phyloP scores from a whole-genome alignment of 139 green algal genomes.

The Klebsormidium nitens region DNA sequence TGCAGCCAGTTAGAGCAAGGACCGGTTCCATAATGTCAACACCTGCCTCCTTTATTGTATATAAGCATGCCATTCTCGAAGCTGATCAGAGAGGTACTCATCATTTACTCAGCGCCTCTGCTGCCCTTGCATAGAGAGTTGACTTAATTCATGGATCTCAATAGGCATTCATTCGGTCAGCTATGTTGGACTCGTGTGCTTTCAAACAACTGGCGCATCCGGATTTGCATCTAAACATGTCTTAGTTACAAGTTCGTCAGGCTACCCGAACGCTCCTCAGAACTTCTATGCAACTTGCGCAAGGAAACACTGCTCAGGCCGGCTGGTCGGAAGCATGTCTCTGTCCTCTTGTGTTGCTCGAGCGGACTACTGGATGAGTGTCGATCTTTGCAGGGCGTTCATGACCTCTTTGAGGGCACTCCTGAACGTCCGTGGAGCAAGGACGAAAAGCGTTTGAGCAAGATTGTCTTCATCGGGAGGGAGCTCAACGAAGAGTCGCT shows the following conservation, averaged over 20 bases:
- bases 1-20: too few species aligned
- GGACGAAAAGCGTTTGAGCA: conserved; percentile 64
- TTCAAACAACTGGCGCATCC: too few species aligned
- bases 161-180: too few species aligned
- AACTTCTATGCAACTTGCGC: not conserved
- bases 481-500: conserved; percentile 81
- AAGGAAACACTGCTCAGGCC: not conserved
- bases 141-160: too few species aligned
- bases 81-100: too few species aligned
- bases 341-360: not conserved
- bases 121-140: too few species aligned
- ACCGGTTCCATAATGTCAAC: too few species aligned
- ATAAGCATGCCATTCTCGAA: too few species aligned
- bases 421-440: conserved; percentile 71
- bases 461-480: conserved; percentile 92
- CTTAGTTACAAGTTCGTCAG: not conserved
- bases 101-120: too few species aligned
- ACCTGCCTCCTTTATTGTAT: too few species aligned
- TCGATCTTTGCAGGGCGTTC: conserved; percentile 65
- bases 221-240: not conserved
- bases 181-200: too few species aligned
- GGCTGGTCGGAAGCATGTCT: not conserved
- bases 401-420: conserved; percentile 86
- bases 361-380: not conserved
- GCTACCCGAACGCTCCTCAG: too few species aligned